Conservation (phyloP, 805 yeast genomes). For the Starmerella roubikii region DNA sequence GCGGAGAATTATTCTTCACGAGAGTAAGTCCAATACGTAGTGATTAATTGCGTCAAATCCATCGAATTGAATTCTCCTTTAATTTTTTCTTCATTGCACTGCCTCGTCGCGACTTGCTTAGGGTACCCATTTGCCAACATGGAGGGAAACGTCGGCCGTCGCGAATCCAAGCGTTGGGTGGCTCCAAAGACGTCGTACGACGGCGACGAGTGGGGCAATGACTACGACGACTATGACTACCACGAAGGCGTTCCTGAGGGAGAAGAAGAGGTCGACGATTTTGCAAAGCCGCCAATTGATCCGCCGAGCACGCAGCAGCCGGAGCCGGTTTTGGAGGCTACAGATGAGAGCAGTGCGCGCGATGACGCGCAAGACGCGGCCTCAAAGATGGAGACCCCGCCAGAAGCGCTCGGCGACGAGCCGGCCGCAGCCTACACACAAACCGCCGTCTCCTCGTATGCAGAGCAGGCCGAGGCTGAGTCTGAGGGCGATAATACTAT, state of each 20-base stretch:
- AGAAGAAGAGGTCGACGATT: not conserved
- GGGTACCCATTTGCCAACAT: too few relatives aligned
- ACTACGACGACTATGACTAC: conserved; percentile 19
- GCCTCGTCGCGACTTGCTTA: too few relatives aligned
- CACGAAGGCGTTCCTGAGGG: not conserved
- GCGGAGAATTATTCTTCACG: too few relatives aligned
- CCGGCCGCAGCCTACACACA: not conserved
- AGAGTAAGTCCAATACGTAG: too few relatives aligned
- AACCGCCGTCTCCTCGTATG: not conserved
- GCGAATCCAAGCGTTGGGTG: conserved; percentile 28
- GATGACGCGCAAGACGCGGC: not conserved
- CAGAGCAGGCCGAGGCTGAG: not conserved
- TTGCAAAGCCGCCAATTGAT: not conserved
- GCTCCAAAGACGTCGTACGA: conserved; percentile 26
- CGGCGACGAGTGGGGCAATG: conserved; percentile 29
- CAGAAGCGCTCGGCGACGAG: not conserved
- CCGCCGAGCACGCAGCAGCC: not conserved
- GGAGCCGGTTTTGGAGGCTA: not conserved
- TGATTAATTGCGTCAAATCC: too few relatives aligned
- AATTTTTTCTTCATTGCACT: too few relatives aligned
- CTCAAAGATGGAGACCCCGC: not conserved
- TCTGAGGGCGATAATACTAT: conserved; percentile 6
- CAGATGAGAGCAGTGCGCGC: not conserved
- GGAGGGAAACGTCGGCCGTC: conserved; percentile 13
- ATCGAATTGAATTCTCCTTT: too few relatives aligned